Base-by-base conservation (phyloP, 129 eudicot species). In the Oenanthe sinensis region DNA sequence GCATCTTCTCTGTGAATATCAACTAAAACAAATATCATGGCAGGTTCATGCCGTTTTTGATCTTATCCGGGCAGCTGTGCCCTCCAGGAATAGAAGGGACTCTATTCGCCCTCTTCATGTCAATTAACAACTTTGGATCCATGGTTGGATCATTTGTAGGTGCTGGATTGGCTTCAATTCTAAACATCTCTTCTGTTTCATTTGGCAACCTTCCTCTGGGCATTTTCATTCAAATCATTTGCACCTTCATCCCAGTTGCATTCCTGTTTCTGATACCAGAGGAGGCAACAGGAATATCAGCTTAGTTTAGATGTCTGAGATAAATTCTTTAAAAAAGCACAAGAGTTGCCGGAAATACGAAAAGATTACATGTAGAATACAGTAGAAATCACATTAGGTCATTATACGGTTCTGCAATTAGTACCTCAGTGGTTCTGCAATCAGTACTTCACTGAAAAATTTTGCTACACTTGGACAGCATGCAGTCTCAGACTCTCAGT, bases 61-160 rank as follows among this genome's bases (percentile, higher is more conserved):
- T 95, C 80, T 86, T 95, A 82, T 95, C 98, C 4, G 98, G 98
- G 39, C 96, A 95, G 76, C 90, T 95, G 15, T 95, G 98, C 83
- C 98, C 98, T n/a, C 97, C 98, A 17, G 98, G 98, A 37, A 88
- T 95, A 54, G 98, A 95, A 87, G 98, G 98, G 87, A 95, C 97
- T 76, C 82, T 95, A 77, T 95, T 95, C 44, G 96, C 98, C 30
- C 97, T 95, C 63, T 95, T 95, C 84, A 95, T 95, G 98, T 95
- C 98, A 8, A 91, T 95, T 81, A 95, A 95, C 93, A 95, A 95
- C 86, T 82, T 95, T 1, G 98, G 98, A 42, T 76, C 92, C 12
- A 91, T 96, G 28, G 44, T 91, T 17, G 89, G 98, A 39, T 91
- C 96, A 12, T 90, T 95, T 76, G 83, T 88, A 63, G 98, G 98